Percentiles rank a stretch among this genome's conserved stretches.
These are phyloP conservation scores for Xylaria nigripes DNA, from an alignment of 495 filamentous ascomycete genomes.

Conservation along the genomic window DNA sequence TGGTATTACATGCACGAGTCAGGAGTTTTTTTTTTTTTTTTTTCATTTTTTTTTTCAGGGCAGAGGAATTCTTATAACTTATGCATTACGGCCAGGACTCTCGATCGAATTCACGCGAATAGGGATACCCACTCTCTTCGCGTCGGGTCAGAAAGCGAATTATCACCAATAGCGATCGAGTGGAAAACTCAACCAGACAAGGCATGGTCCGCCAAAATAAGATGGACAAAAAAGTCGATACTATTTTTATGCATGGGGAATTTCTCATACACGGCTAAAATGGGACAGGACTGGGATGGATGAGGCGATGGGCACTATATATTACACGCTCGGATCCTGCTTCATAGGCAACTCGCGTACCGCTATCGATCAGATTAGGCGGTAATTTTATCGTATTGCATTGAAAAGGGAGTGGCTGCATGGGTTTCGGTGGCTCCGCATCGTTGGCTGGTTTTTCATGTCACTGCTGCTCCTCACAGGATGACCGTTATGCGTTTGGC, in stretches of 20 bases:
- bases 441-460: conserved; percentile 6
- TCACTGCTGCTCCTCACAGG: not conserved
- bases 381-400: conserved; percentile 11
- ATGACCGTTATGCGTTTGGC: not conserved
- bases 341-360: conserved; percentile 2
- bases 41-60: conserved; percentile 6
- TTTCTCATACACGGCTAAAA: conserved; percentile 11
- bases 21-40: conserved; percentile 11
- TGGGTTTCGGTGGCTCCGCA: conserved; percentile 6
- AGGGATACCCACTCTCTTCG: not conserved
- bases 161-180: conserved; percentile 5
- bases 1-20: conserved; percentile 4
- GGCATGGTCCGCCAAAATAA: not conserved
- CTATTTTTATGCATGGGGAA: conserved; percentile 1
- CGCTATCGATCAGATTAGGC: not conserved
- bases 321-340: conserved; percentile 4
- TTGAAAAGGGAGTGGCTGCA: conserved; percentile 8
- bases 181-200: not conserved
- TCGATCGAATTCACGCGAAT: conserved; percentile 3
- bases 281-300: conserved; percentile 3
- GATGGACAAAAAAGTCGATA: not conserved
- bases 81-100: conserved; percentile 6
- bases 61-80: conserved; percentile 3
- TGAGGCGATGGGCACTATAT: conserved; percentile 9
- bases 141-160: conserved; percentile 1